Evolutionary conservation across 805 yeast species (phyloP).

Genomic region (Groenewaldozyma salmanticensis): DNA sequence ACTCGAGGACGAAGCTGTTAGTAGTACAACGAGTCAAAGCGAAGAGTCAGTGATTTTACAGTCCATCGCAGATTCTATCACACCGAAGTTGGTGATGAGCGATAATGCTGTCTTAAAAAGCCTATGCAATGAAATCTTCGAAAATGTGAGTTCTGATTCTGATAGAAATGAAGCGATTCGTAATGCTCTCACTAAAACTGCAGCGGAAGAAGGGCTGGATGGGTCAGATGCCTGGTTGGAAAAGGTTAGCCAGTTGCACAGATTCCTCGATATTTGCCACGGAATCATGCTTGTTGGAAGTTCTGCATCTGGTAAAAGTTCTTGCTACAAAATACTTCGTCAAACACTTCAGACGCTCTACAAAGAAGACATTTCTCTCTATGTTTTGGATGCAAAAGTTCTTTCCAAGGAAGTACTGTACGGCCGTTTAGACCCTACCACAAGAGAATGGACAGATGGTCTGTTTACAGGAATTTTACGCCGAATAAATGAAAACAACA

Average conservation of each 20-base stretch:
- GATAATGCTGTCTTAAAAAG: constrained; percentile 40
- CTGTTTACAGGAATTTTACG: constrained; percentile 61
- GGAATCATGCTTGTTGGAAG: constrained; percentile 77
- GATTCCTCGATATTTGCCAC: constrained; percentile 53
- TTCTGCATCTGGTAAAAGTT: constrained; percentile 67
- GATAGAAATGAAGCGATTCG: constrained; percentile 24
- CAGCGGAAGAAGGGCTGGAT: constrained; percentile 27
- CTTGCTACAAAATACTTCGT: constrained; percentile 41
- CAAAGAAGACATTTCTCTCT: constrained; percentile 30
- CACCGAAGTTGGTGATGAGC: constrained; percentile 51
- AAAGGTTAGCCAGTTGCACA: constrained; percentile 52
- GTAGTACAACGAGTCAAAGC: constrained; percentile 3
- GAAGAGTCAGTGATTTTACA: constrained; percentile 31
- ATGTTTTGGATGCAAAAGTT: constrained; percentile 66
- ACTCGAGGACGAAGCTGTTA: not conserved
- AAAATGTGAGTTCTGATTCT: constrained; percentile 13
- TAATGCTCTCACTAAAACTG: constrained; percentile 17
- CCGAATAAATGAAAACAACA: constrained; percentile 39
- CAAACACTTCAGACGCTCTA: constrained; percentile 33
- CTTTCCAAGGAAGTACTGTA: constrained; percentile 53
- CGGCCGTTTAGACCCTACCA: constrained; percentile 63
- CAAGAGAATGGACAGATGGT: constrained; percentile 92
- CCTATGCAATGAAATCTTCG: constrained; percentile 16
- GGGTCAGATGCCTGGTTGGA: constrained; percentile 36
- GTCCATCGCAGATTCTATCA: constrained; percentile 50